Percentiles rank a stretch among this genome's conserved stretches.
phyloP scores from a whole-genome alignment of 345 rosid genomes.

The Citrus mangshanensis region DNA sequence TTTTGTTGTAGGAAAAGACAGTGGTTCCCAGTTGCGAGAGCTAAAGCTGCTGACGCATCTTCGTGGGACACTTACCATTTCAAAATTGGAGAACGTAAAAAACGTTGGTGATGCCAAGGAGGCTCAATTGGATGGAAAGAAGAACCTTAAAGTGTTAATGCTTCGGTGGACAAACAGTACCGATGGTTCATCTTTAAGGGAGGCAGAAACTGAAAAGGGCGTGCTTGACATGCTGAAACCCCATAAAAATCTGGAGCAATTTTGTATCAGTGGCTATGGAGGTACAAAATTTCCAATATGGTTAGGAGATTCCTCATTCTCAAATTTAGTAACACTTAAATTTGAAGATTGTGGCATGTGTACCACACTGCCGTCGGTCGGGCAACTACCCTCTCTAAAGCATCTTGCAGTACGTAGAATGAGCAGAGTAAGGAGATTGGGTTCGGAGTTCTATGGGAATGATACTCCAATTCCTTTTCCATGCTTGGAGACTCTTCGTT shows the following conservation, averaged over 20 bases:
- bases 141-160: too few relatives aligned
- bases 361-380: constrained; percentile 1
- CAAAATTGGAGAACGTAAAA: too few relatives aligned
- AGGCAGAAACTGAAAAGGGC: too few relatives aligned
- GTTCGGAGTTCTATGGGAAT: background rate
- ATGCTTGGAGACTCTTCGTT: background rate
- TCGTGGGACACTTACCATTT: too few relatives aligned
- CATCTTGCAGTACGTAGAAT: background rate
- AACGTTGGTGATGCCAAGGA: too few relatives aligned
- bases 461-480: background rate
- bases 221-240: background rate
- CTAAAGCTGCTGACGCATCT: too few relatives aligned
- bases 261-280: background rate
- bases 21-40: too few relatives aligned
- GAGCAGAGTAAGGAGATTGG: background rate
- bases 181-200: too few relatives aligned
- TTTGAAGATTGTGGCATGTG: background rate
- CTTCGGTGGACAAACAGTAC: too few relatives aligned
- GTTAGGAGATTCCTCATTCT: constrained; percentile 18
- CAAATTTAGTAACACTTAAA: background rate
- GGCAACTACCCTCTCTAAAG: background rate
- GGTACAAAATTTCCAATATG: background rate
- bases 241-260: background rate
- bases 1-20: too few relatives aligned
- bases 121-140: too few relatives aligned